Base-by-base conservation (phyloP, 2,329 filamentous ascomycete genomes). In the Paecilomyces variotii region DNA sequence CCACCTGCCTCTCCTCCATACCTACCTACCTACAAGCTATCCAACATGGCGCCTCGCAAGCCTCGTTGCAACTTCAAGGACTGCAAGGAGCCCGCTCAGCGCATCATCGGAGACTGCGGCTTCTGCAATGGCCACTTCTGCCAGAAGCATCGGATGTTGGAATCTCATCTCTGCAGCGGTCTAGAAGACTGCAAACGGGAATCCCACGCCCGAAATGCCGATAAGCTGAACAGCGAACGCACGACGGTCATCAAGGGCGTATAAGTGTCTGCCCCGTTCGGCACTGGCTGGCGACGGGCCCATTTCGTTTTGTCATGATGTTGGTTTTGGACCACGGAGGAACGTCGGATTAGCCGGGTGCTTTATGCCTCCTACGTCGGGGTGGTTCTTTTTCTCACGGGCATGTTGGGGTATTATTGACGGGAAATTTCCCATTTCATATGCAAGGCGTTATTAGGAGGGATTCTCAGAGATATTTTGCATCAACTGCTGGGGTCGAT, bases 131-230 rank as follows among this genome's bases (percentile, higher is more conserved):
- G 92, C 53, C 90, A 95, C 74, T 97, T 90, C 81, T 99, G 94
- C 78, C 90, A 90, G 68, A 96, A 91, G 80, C 94, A 99, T 78
- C 84, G 94, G 58, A 84, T 97, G 78, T 78, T 97, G 63, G 94
- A 99, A 77, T 90, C 93, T 67, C 94, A 99, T 79, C 90, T 90
- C 78, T 99, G 94, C 79, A 86, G 84, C 63, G 91, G 91, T 49
- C 81, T 99, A 59, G 94, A 97, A 80, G 90, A 96, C 78, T 97
- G 93, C 83, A 96, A 97, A 83, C 94, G 96, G 81, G 91, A 96
- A 76, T 93, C 90, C 54, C 91, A 96, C 77, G 91, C 95, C 74
- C 87, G 91, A 65, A 99, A 99, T 74, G 90, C 91, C 60, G 89
- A 91, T 64, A 92, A 95, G 79, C 81, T 99, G 72, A 90, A 97